Conservation (phyloP, 371 early-diverging fungal genomes). For the Mortierella sp. region DNA sequence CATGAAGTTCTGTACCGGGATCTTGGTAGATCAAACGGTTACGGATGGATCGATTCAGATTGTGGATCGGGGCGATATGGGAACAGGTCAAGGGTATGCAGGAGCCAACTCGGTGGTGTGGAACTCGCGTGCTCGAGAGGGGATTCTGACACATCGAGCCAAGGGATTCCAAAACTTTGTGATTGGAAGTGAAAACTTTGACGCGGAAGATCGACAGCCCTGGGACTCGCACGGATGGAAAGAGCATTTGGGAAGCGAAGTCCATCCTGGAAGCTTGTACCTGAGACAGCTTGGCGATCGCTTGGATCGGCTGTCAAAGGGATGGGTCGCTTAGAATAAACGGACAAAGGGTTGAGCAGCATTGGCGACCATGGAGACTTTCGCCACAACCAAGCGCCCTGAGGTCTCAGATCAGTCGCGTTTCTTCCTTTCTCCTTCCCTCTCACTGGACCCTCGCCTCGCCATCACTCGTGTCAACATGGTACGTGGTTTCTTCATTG, state of each 20-base stretch:
- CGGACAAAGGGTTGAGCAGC: too few species aligned
- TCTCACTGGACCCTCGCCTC: too few species aligned
- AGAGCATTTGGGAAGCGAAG: slow-evolving; percentile 55
- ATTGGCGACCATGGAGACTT: too few species aligned
- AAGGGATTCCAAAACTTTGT: slow-evolving; percentile 59
- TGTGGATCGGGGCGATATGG: slow-evolving; percentile 43
- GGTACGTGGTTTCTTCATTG: too few species aligned
- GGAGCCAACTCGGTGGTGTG: slow-evolving; percentile 63
- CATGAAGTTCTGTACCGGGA: slow-evolving; percentile 61
- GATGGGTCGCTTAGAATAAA: slow-evolving; percentile 35
- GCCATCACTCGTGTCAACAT: too few species aligned
- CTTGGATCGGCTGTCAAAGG: slow-evolving; percentile 13
- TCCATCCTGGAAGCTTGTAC: slow-evolving; percentile 59
- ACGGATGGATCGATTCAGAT: slow-evolving; percentile 46
- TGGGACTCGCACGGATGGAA: slow-evolving; percentile 58
- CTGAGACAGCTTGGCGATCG: slow-evolving; percentile 56
- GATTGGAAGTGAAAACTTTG: slow-evolving; percentile 50
- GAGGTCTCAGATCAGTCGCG: too few species aligned
- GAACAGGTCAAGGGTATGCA: slow-evolving; percentile 60
- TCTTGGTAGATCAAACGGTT: slow-evolving; percentile 39
- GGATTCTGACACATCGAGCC: slow-evolving; percentile 59
- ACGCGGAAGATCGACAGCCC: slow-evolving; percentile 51
- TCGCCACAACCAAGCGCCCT: too few species aligned
- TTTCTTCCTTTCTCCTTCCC: too few species aligned
- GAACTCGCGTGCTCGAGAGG: slow-evolving; percentile 61